Base-by-base conservation (phyloP, 352 stramenopile genomes). In the Salisapilia sapeloensis region DNA sequence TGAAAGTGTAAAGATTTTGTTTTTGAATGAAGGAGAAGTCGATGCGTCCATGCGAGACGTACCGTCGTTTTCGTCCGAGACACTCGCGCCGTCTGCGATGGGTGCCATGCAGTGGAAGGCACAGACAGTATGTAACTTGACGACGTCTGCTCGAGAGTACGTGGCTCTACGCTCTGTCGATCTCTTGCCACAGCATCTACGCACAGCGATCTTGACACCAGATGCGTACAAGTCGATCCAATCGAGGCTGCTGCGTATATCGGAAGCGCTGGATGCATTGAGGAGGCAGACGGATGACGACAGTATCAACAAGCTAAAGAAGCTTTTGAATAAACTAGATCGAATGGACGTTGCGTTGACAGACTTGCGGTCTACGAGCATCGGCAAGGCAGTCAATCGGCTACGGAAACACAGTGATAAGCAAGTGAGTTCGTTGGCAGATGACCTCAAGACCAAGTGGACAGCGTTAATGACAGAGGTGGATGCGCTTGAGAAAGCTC, bases 331-430 rank as follows among this genome's bases (percentile, higher is more conserved):
- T 38, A 52, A 60, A 16, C 48, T 92, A 2, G 46, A 66, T 29
- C 66, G 51, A 29, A 75, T 89, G 58, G 48, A 83, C 10, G 56
- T 92, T 13, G 69, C 64, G 25, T 44, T 92, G 14, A 80, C 64
- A 15, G 71, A 89, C 40, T 52, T 92, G n/a, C 54, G 76, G 70
- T 69, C 65, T 9, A 92, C 76, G 2, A 85, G 71, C 29, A 86
- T 92, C 30, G 72, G 72, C 9, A 87, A 89, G 50, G 57, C 60
- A 27, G 60, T 92, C 2, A 84, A 86, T 51, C 86, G 84, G 40
- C 48, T 92, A 13, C 64, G 71, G 13, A 92, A 89, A 38, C 58
- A 92, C 30, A 53, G 70, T 7, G 38, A 83, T 28, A 15, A 36
- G n/a, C 50, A 65, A 11, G 44, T 87, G 14, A 61, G 66, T 17